Evolutionary conservation across 495 filamentous ascomycete genomes (phyloP).

Genomic region (Cercophora sp.): DNA sequence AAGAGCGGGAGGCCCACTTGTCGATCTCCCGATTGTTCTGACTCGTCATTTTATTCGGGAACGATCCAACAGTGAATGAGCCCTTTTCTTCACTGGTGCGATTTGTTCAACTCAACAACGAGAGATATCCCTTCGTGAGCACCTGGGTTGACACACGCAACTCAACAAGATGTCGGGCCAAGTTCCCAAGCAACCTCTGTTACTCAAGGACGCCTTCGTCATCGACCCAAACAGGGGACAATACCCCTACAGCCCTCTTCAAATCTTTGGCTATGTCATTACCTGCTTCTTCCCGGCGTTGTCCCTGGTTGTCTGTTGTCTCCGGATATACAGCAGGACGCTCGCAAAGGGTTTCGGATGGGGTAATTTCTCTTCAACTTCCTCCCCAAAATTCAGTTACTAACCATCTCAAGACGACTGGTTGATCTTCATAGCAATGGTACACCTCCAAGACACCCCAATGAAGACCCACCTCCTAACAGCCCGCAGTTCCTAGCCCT

Average conservation of each 20-base stretch:
- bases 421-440: conserved; percentile 39
- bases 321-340: conserved; percentile 37
- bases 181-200: neutral
- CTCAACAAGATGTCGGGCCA: conserved; percentile 4
- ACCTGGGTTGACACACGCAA: too few relatives aligned
- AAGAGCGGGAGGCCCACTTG: too few relatives aligned
- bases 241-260: conserved; percentile 23
- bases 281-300: conserved; percentile 37
- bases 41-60: too few relatives aligned
- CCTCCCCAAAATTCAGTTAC: neutral
- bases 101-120: too few relatives aligned
- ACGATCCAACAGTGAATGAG: too few relatives aligned
- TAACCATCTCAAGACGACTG: conserved; percentile 27
- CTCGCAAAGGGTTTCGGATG: conserved; percentile 28
- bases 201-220: conserved; percentile 6
- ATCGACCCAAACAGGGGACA: conserved; percentile 12
- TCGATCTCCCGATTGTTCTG: too few relatives aligned
- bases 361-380: conserved; percentile 20
- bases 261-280: conserved; percentile 37
- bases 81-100: too few relatives aligned
- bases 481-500: conserved; percentile 26
- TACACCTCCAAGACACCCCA: conserved; percentile 6
- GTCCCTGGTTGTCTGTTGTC: conserved; percentile 32
- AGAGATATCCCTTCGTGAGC: too few relatives aligned
- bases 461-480: too few relatives aligned